phyloP scores from a whole-genome alignment of 805 yeast genomes.

The Nematodospora valgi region DNA sequence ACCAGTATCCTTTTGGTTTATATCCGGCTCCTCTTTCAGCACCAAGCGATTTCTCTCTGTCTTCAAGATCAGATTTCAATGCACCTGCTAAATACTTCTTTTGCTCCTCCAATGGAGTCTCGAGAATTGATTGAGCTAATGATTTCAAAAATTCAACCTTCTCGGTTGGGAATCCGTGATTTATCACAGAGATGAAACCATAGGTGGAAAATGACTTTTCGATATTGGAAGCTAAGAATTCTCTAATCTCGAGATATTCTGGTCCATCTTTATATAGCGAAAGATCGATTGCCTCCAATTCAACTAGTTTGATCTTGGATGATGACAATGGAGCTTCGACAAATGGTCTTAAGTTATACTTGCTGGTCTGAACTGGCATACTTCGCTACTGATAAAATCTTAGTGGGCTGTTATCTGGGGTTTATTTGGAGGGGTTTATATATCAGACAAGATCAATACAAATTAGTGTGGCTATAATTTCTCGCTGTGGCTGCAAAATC shows the following conservation, averaged over 20 bases:
- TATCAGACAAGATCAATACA: too few relatives aligned
- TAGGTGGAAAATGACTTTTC: slow-evolving; percentile 39
- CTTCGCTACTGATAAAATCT: too few relatives aligned
- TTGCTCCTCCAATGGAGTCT: slow-evolving; percentile 39
- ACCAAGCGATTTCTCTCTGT: slow-evolving; percentile 22
- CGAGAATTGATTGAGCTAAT: slow-evolving; percentile 39
- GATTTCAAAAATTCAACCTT: slow-evolving; percentile 33
- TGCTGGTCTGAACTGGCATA: slow-evolving; percentile 10
- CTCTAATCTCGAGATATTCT: slow-evolving; percentile 23
- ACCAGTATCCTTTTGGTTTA: slow-evolving; percentile 29
- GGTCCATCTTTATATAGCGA: slow-evolving; percentile 33
- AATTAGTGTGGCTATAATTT: too few relatives aligned
- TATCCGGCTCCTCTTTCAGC: slow-evolving; percentile 29
- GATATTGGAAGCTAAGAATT: slow-evolving; percentile 31
- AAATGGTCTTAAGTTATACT: slow-evolving; percentile 25
- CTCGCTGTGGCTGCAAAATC: too few relatives aligned
- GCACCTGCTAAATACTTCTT: slow-evolving; percentile 39
- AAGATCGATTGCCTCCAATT: slow-evolving; percentile 35
- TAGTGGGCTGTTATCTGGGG: too few relatives aligned
- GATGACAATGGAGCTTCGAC: slow-evolving; percentile 22
- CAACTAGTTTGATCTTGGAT: slow-evolving; percentile 15
- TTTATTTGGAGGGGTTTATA: too few relatives aligned
- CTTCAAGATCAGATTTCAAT: slow-evolving; percentile 25
- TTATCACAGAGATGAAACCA: slow-evolving; percentile 43
- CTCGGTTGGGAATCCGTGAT: slow-evolving; percentile 37